Conservation (phyloP, 495 filamentous ascomycete species). For the Penicillium pancosmium region DNA sequence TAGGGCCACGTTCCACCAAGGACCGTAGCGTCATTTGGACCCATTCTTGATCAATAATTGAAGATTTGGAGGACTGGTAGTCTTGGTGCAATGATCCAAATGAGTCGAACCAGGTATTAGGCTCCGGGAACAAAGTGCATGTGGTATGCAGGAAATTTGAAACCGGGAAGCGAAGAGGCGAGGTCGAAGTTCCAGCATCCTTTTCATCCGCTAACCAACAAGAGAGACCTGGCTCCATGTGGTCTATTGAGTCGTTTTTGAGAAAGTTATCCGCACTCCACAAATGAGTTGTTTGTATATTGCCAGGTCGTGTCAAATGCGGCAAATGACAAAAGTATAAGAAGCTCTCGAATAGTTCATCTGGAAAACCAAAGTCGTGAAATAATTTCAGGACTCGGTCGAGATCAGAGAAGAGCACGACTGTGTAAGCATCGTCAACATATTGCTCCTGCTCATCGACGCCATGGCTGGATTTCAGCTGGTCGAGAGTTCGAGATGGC, state of each 20-base stretch:
- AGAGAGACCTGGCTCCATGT: slow-evolving; percentile 24
- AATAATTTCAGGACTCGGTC: slow-evolving; percentile 61
- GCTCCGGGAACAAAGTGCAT: slow-evolving; percentile 44
- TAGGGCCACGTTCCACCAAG: slow-evolving; percentile 44
- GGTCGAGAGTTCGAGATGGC: slow-evolving; percentile 68
- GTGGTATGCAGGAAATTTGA: slow-evolving; percentile 38
- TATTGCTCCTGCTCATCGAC: neutral
- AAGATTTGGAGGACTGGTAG: slow-evolving; percentile 10
- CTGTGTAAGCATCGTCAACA: slow-evolving; percentile 76
- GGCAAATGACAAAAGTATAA: slow-evolving; percentile 72
- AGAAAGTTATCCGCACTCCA: slow-evolving; percentile 52
- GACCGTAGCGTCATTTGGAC: slow-evolving; percentile 55
- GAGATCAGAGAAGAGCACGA: slow-evolving; percentile 80
- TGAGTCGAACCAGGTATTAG: slow-evolving; percentile 45
- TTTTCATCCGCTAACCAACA: slow-evolving; percentile 26
- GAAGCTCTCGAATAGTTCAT: slow-evolving; percentile 64
- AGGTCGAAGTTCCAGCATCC: slow-evolving; percentile 14
- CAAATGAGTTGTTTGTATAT: slow-evolving; percentile 24
- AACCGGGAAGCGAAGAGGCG: slow-evolving; percentile 29
- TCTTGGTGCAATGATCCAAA: slow-evolving; percentile 37
- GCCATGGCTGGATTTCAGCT: slow-evolving; percentile 39
- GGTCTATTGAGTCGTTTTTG: slow-evolving; percentile 44
- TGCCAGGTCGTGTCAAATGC: slow-evolving; percentile 31
- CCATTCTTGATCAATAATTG: slow-evolving; percentile 46
- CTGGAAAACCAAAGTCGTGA: slow-evolving; percentile 31